phyloP scores from a whole-genome alignment of 805 yeast species.

The Pichia nakasei region DNA sequence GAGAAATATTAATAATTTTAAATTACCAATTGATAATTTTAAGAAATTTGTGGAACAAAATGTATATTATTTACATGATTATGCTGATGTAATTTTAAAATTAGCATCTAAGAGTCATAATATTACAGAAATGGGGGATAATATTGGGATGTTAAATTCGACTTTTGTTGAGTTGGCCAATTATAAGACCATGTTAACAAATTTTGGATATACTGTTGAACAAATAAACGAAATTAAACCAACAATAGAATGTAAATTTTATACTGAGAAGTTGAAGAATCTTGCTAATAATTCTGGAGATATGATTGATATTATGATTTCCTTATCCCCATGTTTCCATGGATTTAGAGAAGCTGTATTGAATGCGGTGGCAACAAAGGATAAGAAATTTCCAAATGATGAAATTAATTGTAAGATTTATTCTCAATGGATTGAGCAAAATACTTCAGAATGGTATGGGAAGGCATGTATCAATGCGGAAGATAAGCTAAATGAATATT shows the following conservation, averaged over 20 bases:
- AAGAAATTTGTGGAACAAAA: conserved; percentile 46
- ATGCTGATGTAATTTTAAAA: conserved; percentile 52
- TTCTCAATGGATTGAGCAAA: conserved; percentile 3
- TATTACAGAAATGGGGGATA: conserved; percentile 40
- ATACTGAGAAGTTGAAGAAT: conserved; percentile 50
- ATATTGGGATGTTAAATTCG: conserved; percentile 40
- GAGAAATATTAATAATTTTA: conserved; percentile 39
- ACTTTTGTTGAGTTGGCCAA: conserved; percentile 47
- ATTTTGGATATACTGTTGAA: conserved; percentile 31
- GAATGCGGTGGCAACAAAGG: background rate
- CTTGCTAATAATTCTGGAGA: conserved; percentile 30
- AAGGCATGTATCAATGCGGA: conserved; percentile 2
- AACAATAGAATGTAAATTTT: conserved; percentile 49
- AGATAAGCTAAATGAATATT: background rate
- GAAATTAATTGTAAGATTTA: background rate
- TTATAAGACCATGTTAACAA: conserved; percentile 42
- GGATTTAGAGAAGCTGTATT: conserved; percentile 6
- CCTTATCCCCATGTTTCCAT: conserved; percentile 9
- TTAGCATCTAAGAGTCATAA: conserved; percentile 48
- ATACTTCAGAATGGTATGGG: background rate
- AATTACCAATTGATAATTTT: conserved; percentile 42
- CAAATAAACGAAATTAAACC: conserved; percentile 39
- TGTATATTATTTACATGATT: conserved; percentile 59
- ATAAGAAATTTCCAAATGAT: background rate
- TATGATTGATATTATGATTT: conserved; percentile 4